A percentile compares a stretch with the other conserved stretches of the same genome.
phyloP scores from a whole-genome alignment of 2,329 filamentous ascomycete genomes.

The Sordariomycetes sp. region DNA sequence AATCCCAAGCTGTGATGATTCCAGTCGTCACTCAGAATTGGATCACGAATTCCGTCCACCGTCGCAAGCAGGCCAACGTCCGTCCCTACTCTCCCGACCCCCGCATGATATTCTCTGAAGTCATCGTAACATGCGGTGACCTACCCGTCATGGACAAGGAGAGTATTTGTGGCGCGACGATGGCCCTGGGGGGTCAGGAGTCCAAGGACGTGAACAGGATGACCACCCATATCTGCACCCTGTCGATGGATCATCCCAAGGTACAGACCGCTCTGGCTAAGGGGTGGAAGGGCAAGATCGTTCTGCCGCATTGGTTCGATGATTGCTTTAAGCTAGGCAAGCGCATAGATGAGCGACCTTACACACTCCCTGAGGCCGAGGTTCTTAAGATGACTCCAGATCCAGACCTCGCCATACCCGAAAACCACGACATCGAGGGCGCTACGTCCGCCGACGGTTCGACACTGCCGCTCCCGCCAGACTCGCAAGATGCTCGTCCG shows the following conservation, averaged over 20 bases:
- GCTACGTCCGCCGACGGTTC: constrained; percentile 46
- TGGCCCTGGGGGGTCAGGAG: constrained; percentile 83
- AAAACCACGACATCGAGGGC: constrained; percentile 55
- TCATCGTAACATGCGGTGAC: constrained; percentile 74
- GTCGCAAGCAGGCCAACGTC: constrained; percentile 64
- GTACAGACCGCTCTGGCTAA: constrained; percentile 55
- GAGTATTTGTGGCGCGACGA: constrained; percentile 79
- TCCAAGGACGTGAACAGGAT: constrained; percentile 60
- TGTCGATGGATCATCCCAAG: constrained; percentile 67
- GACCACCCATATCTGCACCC: constrained; percentile 83
- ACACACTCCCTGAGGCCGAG: constrained; percentile 76
- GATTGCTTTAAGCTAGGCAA: constrained; percentile 91
- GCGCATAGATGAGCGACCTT: constrained; percentile 81
- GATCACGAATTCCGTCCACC: constrained; percentile 63
- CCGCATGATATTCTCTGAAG: constrained; percentile 77
- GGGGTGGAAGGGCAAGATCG: constrained; percentile 65
- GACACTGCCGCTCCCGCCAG: constrained; percentile 31
- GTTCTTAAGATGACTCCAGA: constrained; percentile 56
- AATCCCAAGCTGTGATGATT: constrained; percentile 67
- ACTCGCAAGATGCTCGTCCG: constrained; percentile 30
- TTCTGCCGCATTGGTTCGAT: constrained; percentile 96
- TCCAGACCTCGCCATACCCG: constrained; percentile 45
- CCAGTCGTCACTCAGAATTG: constrained; percentile 77
- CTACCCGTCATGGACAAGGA: constrained; percentile 83
- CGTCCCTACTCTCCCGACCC: constrained; percentile 87